These are phyloP conservation scores for Ceriops decandra DNA, from an alignment of 345 rosid species.

Conservation along the genomic window DNA sequence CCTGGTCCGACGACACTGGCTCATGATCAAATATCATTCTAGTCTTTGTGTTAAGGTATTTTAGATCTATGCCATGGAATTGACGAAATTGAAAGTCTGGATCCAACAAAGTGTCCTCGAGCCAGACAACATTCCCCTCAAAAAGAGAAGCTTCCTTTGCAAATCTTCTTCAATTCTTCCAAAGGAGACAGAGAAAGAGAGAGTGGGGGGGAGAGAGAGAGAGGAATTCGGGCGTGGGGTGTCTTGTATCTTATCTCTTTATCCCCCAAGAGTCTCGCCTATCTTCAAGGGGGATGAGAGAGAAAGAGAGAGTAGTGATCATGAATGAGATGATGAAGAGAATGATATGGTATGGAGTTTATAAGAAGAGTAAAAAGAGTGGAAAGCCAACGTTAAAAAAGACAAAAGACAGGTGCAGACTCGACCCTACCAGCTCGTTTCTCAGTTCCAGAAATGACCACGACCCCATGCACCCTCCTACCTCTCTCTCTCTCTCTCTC, in stretches of 20 bases:
- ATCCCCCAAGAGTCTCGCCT: constrained; percentile 66
- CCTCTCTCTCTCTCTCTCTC: constrained; percentile 13
- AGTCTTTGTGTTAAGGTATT: constrained; percentile 6
- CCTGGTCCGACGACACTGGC: constrained; percentile 92
- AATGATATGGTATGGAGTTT: constrained; percentile 31
- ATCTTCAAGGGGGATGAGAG: constrained; percentile 41
- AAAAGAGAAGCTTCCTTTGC: constrained; percentile 40
- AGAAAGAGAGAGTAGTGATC: constrained; percentile 24
- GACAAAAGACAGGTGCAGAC: constrained; percentile 46
- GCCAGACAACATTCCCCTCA: constrained; percentile 99
- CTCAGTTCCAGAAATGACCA: constrained; percentile 62
- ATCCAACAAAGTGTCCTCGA: constrained; percentile 62
- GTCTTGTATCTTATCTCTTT: constrained; percentile 18
- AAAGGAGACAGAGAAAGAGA: neutral
- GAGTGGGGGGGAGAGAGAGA: neutral
- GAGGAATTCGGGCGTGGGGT: neutral
- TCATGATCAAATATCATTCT: constrained; percentile 8
- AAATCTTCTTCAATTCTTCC: neutral
- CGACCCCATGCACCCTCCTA: constrained; percentile 46
- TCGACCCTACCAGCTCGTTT: constrained; percentile 41
- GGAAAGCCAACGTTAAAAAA: constrained; percentile 37
- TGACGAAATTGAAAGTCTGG: neutral
- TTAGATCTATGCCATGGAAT: constrained; percentile 22
- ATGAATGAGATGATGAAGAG: constrained; percentile 34
- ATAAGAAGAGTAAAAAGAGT: constrained; percentile 32